phyloP scores from a whole-genome alignment of 192 early-diverging fungal genomes.

The Mortierella alpina region DNA sequence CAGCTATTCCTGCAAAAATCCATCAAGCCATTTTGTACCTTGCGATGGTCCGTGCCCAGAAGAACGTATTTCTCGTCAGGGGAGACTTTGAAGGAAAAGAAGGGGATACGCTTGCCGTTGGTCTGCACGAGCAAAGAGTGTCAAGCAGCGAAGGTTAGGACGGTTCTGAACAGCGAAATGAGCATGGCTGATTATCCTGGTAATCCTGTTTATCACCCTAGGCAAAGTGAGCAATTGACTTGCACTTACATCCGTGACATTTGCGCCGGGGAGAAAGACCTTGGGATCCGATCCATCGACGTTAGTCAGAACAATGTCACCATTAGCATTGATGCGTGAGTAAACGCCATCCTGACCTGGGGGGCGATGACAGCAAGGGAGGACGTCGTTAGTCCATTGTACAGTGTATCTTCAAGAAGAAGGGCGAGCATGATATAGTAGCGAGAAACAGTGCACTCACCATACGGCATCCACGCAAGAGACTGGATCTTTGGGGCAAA shows the following conservation, averaged over 20 bases:
- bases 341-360: slow-evolving; percentile 45
- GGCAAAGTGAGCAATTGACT: not conserved
- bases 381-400: not conserved
- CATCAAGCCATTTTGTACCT: slow-evolving; percentile 48
- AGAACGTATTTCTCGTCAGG: slow-evolving; percentile 83
- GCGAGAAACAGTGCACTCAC: slow-evolving; percentile 7
- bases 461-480: slow-evolving; percentile 52
- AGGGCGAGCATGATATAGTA: not conserved
- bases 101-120: slow-evolving; percentile 33
- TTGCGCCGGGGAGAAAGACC: slow-evolving; percentile 41
- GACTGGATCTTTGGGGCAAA: slow-evolving; percentile 31
- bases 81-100: slow-evolving; percentile 74
- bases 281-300: slow-evolving; percentile 44
- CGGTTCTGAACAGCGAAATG: not conserved
- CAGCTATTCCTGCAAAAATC: not conserved
- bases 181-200: no score
- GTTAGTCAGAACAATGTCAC: slow-evolving; percentile 44
- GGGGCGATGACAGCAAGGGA: not conserved
- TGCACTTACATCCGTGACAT: slow-evolving; percentile 43
- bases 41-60: slow-evolving; percentile 71
- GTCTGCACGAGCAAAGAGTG: not conserved
- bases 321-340: slow-evolving; percentile 30
- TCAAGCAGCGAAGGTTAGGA: not conserved
- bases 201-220: not conserved
- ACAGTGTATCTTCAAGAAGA: not conserved